These are phyloP conservation scores for Cucumis melo DNA, from an alignment of 306 rosid genomes.

Conservation along the genomic window DNA sequence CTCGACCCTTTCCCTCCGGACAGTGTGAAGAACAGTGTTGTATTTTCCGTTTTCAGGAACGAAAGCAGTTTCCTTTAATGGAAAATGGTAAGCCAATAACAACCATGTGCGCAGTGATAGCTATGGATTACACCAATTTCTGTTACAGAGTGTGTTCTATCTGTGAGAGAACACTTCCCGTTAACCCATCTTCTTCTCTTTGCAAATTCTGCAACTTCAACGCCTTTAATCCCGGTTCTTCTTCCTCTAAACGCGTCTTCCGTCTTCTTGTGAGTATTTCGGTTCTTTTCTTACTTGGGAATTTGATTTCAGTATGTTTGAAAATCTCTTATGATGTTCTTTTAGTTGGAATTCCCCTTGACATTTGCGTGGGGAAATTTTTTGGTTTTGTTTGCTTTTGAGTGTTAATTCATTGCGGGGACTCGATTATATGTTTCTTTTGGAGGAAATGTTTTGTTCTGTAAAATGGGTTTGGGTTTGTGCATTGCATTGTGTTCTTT, in stretches of 20 bases:
- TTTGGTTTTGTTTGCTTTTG: background rate
- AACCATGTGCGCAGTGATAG: conserved; percentile 30
- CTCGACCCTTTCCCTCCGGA: background rate
- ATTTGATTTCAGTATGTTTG: background rate
- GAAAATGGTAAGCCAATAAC: conserved; percentile 18
- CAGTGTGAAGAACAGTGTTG: background rate
- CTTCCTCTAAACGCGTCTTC: conserved; percentile 46
- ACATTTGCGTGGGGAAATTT: background rate
- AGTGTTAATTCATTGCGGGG: background rate
- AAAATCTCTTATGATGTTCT: background rate
- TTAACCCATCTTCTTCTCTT: conserved; percentile 16
- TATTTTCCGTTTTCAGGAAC: background rate
- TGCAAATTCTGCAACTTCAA: conserved; percentile 42
- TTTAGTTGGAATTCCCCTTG: background rate
- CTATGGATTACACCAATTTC: conserved; percentile 30
- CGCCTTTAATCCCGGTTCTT: conserved; percentile 18
- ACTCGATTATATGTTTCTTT: background rate
- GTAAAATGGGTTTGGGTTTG: background rate
- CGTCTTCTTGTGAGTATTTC: conserved; percentile 36
- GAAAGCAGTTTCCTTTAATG: conserved; percentile 4
- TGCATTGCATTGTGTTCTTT: background rate
- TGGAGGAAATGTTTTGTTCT: background rate
- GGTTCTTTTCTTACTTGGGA: background rate
- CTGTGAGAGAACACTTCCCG: conserved; percentile 48
- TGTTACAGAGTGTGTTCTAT: conserved; percentile 45